phyloP scores from a whole-genome alignment of 2,329 filamentous ascomycete genomes.

The Bipolaris cookei region DNA sequence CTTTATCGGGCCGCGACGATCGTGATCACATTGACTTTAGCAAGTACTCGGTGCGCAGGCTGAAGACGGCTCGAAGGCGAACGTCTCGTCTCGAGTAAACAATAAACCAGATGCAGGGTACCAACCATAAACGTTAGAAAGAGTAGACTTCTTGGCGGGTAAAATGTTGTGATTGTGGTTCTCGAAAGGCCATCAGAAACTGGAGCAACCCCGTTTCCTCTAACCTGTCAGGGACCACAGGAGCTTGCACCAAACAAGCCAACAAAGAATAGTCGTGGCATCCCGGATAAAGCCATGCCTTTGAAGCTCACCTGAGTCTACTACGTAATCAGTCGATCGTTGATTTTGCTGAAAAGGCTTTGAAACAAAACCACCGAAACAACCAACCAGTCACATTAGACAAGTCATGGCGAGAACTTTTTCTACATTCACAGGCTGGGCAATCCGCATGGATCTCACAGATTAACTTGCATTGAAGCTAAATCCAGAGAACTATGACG shows the following conservation, averaged over 20 bases:
- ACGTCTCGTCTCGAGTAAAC: neutral
- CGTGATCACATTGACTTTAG: neutral
- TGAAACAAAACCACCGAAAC: neutral
- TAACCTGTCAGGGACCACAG: too few relatives aligned
- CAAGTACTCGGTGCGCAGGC: neutral
- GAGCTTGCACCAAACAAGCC: neutral
- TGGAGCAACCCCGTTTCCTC: neutral
- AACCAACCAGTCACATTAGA: neutral
- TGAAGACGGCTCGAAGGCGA: neutral
- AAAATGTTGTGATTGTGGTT: neutral
- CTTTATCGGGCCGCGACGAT: neutral
- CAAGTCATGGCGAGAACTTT: neutral
- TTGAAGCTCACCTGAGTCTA: too few relatives aligned
- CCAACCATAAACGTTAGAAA: neutral
- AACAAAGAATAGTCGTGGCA: neutral
- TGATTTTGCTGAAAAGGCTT: neutral
- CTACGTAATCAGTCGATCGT: neutral
- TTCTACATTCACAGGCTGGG: neutral
- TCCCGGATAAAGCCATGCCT: neutral
- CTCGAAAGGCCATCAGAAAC: neutral
- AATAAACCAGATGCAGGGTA: neutral
- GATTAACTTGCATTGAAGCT: too few relatives aligned
- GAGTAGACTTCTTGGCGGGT: neutral
- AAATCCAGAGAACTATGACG: neutral
- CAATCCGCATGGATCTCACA: neutral